These are phyloP conservation scores for Chalciporus sp. DNA, from an alignment of 1,284 basidiomycete species.

Conservation along the genomic window DNA sequence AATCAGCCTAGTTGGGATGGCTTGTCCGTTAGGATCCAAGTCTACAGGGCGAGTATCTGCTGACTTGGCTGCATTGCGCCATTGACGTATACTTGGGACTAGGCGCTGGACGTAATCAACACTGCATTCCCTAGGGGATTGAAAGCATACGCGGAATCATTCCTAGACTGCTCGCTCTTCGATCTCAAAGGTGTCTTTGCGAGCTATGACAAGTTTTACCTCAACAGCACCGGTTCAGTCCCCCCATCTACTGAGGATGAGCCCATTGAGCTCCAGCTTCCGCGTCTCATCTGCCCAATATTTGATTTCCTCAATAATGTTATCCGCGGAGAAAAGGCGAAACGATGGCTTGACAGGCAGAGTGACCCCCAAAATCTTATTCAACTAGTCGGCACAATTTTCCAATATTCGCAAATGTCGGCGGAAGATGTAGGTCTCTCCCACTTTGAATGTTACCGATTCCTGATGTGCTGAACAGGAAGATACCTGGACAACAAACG, in stretches of 20 bases:
- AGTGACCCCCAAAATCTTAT: constrained; percentile 46
- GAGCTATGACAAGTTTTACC: constrained; percentile 69
- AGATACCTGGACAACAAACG: constrained; percentile 87
- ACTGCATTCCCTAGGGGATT: constrained; percentile 76
- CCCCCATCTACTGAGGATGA: constrained; percentile 77
- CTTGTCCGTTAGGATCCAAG: constrained; percentile 73
- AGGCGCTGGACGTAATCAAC: constrained; percentile 78
- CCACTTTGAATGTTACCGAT: constrained; percentile 1
- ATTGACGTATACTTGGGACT: constrained; percentile 1
- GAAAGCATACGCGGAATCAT: constrained; percentile 58
- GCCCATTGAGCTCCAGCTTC: constrained; percentile 73
- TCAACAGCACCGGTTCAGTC: constrained; percentile 56
- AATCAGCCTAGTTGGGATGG: constrained; percentile 73
- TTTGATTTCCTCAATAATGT: constrained; percentile 79
- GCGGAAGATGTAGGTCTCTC: constrained; percentile 74
- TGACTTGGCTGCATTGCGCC: neutral
- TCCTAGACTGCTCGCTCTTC: constrained; percentile 61
- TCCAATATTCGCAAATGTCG: constrained; percentile 86
- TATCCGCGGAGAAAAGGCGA: constrained; percentile 62
- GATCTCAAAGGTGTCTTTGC: constrained; percentile 72
- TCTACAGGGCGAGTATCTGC: constrained; percentile 67
- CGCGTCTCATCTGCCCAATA: constrained; percentile 76
- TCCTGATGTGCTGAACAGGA: constrained; percentile 54
- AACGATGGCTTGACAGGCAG: constrained; percentile 56
- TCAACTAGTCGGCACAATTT: constrained; percentile 59